Percentiles rank a stretch among this genome's conserved stretches.
Evolutionary conservation across 108 stramenopile genomes (phyloP).

Genomic region (Pseudonitzschia delicatissima): DNA sequence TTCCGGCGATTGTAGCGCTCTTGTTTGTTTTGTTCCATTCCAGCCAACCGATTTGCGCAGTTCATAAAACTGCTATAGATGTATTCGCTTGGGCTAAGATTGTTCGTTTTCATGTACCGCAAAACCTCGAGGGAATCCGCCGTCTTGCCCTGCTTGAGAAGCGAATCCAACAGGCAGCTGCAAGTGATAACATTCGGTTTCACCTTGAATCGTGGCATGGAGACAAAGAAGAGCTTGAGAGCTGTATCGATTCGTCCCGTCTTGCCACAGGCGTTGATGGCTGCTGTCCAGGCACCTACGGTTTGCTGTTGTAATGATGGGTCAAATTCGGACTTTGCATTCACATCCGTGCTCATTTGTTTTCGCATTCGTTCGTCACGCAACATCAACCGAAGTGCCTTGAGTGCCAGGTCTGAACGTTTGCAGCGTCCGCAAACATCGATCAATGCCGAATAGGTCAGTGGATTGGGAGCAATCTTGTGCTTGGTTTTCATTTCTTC

Average conservation of each 20-base stretch:
- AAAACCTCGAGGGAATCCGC: constrained; percentile 69
- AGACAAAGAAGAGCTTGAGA: constrained; percentile 51
- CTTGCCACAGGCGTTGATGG: constrained; percentile 88
- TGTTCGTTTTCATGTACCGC: constrained; percentile 75
- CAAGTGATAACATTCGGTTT: constrained; percentile 81
- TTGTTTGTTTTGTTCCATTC: constrained; percentile 42
- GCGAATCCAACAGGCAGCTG: constrained; percentile 65
- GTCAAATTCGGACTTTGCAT: background rate
- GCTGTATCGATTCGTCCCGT: constrained; percentile 73
- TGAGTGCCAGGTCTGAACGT: constrained; percentile 73
- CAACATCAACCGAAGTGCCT: constrained; percentile 75
- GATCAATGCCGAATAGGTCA: constrained; percentile 85
- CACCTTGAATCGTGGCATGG: constrained; percentile 73
- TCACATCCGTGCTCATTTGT: constrained; percentile 25
- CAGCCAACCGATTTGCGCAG: constrained; percentile 53
- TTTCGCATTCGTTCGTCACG: constrained; percentile 24
- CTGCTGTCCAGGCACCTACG: constrained; percentile 89
- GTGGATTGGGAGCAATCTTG: constrained; percentile 71
- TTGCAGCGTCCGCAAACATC: constrained; percentile 76
- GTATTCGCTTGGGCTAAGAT: constrained; percentile 65
- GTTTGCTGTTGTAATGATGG: constrained; percentile 13
- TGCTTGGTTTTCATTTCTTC: constrained; percentile 58
- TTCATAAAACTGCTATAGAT: constrained; percentile 89
- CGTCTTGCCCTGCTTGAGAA: constrained; percentile 54
- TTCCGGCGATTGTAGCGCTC: background rate